A percentile compares a stretch with the other conserved stretches of the same genome.
These are phyloP conservation scores for Niebla homalea DNA, from an alignment of 495 filamentous ascomycete genomes.

Conservation along the genomic window DNA sequence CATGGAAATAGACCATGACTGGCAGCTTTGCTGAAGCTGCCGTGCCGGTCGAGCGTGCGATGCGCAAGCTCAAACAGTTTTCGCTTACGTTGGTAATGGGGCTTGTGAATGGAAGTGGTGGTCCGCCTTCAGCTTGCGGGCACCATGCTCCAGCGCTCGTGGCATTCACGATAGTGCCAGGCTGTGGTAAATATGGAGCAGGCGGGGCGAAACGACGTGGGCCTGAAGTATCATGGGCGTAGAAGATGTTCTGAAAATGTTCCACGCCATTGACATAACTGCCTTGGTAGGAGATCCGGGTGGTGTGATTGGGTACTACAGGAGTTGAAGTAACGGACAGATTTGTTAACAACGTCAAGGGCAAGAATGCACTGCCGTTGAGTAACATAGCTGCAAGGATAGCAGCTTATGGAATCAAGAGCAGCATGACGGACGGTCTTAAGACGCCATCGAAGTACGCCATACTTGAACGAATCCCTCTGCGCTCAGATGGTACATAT, in stretches of 20 bases:
- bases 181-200: conserved; percentile 17
- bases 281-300: conserved; percentile 1
- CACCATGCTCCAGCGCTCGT: conserved; percentile 30
- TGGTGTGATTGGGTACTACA: neutral
- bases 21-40: conserved; percentile 18
- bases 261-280: conserved; percentile 22
- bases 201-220: conserved; percentile 33
- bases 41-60: conserved; percentile 19
- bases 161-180: conserved; percentile 26
- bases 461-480: too few relatives aligned
- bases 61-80: conserved; percentile 28
- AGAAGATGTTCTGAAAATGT: conserved; percentile 34
- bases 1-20: conserved; percentile 25
- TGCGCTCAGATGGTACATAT: too few relatives aligned
- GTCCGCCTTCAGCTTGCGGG: conserved; percentile 23
- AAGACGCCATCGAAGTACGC: too few relatives aligned
- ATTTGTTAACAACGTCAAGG: neutral
- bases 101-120: conserved; percentile 22
- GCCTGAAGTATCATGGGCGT: conserved; percentile 30
- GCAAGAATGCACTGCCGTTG: neutral
- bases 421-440: too few relatives aligned
- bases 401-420: too few relatives aligned
- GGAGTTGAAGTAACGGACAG: neutral
- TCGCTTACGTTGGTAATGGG: conserved; percentile 26
- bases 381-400: neutral